A percentile compares a stretch with the other conserved stretches of the same genome.
phyloP scores from a whole-genome alignment of 768 basidiomycete species.

The Naganishia vaughanmartiniae region DNA sequence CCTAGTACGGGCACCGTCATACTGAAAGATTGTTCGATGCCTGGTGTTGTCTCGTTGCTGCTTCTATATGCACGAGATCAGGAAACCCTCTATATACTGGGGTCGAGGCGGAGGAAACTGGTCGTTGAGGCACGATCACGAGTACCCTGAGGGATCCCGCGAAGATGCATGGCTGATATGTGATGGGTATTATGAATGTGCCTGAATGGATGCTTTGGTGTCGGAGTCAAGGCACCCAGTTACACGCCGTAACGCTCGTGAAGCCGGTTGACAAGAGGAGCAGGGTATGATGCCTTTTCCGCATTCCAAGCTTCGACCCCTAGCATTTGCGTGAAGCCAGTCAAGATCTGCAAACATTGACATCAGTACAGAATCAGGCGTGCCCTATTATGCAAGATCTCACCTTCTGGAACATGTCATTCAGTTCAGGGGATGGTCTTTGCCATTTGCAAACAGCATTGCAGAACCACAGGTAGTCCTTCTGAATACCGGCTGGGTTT shows the following conservation, averaged over 20 bases:
- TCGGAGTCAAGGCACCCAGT: background rate
- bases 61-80: slow-evolving; percentile 18
- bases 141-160: background rate
- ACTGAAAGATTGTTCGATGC: background rate
- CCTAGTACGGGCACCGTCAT: background rate
- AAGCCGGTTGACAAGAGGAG: slow-evolving; percentile 80
- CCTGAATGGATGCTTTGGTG: background rate
- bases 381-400: slow-evolving; percentile 29
- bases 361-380: background rate
- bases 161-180: background rate
- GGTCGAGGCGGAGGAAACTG: background rate
- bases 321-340: slow-evolving; percentile 85
- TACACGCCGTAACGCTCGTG: slow-evolving; percentile 81
- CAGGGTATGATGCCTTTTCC: slow-evolving; percentile 79
- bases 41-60: background rate
- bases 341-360: slow-evolving; percentile 59
- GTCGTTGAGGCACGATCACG: slow-evolving; percentile 13
- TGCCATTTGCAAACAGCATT: slow-evolving; percentile 96
- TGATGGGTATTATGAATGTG: slow-evolving; percentile 6
- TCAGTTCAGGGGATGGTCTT: slow-evolving; percentile 83
- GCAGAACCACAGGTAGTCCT: slow-evolving; percentile 97
- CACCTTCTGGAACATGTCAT: slow-evolving; percentile 80
- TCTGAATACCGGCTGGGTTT: slow-evolving; percentile 89
- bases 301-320: slow-evolving; percentile 74
- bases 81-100: slow-evolving; percentile 18